Percentiles rank a stretch among this genome's conserved stretches.
Evolutionary conservation across 495 filamentous ascomycete genomes (phyloP).

Genomic region (Penicillium fimorum): DNA sequence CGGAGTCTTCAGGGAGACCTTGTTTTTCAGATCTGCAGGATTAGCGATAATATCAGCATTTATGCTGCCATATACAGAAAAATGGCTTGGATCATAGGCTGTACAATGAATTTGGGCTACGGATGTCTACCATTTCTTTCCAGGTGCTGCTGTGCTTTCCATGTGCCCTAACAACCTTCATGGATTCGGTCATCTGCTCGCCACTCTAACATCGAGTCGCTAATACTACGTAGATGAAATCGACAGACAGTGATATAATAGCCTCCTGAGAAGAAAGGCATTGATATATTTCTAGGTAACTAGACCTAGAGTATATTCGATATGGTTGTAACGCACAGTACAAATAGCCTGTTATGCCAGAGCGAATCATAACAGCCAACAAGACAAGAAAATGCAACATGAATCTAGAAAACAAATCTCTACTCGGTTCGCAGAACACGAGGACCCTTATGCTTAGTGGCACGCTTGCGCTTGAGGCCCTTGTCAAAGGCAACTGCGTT

Average conservation of each 20-base stretch:
- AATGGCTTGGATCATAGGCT: conserved; percentile 15
- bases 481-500: conserved; percentile 84
- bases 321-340: conserved; percentile 12
- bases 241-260: background rate
- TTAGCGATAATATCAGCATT: conserved; percentile 17
- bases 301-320: conserved; percentile 10
- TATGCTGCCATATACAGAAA: conserved; percentile 24
- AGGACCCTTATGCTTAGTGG: conserved; percentile 73
- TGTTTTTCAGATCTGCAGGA: conserved; percentile 20
- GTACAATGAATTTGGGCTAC: conserved; percentile 15
- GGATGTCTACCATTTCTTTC: background rate
- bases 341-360: conserved; percentile 14
- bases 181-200: background rate
- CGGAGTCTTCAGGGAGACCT: conserved; percentile 26
- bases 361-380: conserved; percentile 10
- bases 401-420: conserved; percentile 11
- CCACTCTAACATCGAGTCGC: background rate
- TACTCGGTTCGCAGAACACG: conserved; percentile 83
- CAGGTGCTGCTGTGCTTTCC: background rate
- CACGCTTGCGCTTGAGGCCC: conserved; percentile 92
- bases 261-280: background rate
- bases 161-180: background rate
- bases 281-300: conserved; percentile 1
- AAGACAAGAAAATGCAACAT: conserved; percentile 12
- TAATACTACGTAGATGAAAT: background rate